These are phyloP conservation scores for Bonia amplexicaulis DNA, from an alignment of 176 grass and related monocot species.

Conservation along the genomic window DNA sequence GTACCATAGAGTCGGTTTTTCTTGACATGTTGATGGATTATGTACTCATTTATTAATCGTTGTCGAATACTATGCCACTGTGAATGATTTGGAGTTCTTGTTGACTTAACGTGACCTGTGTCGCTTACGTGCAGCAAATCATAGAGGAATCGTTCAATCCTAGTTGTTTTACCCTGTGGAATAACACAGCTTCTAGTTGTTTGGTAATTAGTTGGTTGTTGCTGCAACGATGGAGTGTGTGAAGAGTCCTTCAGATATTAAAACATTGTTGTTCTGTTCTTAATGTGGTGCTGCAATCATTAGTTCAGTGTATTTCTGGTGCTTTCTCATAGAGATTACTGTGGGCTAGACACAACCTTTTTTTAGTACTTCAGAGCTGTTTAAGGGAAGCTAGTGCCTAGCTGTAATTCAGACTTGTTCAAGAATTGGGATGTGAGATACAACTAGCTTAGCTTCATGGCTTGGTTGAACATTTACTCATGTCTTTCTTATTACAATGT, in stretches of 20 bases:
- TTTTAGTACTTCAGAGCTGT: too few species aligned
- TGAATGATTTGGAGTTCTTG: not conserved
- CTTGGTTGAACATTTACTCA: not conserved
- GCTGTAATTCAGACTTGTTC: not conserved
- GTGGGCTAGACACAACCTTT: not conserved
- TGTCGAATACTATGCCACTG: not conserved
- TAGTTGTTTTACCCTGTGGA: not conserved
- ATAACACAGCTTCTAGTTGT: not conserved
- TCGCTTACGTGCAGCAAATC: not conserved
- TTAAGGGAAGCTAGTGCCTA: not conserved
- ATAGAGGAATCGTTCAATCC: not conserved
- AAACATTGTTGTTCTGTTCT: not conserved
- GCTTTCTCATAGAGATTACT: not conserved
- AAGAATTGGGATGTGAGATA: not conserved
- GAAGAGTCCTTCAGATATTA: too few species aligned
- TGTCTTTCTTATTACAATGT: not conserved
- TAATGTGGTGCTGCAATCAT: not conserved
- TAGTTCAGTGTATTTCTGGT: not conserved
- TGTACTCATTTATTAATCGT: not conserved
- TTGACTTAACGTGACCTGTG: not conserved
- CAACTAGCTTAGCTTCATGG: not conserved
- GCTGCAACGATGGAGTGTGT: too few species aligned
- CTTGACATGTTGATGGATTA: not conserved
- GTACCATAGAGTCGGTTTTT: not conserved
- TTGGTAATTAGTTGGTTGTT: not conserved